Evolutionary conservation across 2,329 filamentous ascomycete genomes (phyloP), one percentile per base, ranked within the genome.

Genomic region (Eurotiales sp.): DNA sequence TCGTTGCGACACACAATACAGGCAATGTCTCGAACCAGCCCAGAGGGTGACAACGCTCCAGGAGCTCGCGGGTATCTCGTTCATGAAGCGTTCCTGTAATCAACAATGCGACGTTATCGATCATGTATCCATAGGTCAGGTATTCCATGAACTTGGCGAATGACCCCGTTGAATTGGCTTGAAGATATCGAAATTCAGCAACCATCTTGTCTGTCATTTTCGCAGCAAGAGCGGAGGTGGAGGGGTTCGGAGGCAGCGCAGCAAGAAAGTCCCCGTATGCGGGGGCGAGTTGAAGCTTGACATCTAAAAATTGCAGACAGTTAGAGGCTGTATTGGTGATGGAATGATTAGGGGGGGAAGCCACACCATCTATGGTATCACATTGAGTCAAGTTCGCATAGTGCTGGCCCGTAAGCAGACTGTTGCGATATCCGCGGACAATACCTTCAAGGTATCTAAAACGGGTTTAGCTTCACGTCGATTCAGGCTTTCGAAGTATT

Each of bases 21-120:
- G 93, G 95, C 86, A 99, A 90, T 8, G 93, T 96, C 78, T 99
- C 93, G 70, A 99, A 99, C 90, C 91, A 97, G 61, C 93, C 93
- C 7, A 99, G 81, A 6, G 93, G 93, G 64, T 99, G 95, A 72
- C 95, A 99, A 71, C 93, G 81, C 67, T 97, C 93, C 49, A 99
- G 77, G 56, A 99, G 82, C 74, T 99, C 93, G 54, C 91, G 85
- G 3, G 93, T 99, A 70, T 99, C 93, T 68, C 93, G 84, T 75
- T 99, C 95, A 74, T 99, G 93, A 25, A 99, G 82, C 11, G 93
- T 99, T 56, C 93, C 93, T 19, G 93, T 99, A 72, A 99, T 99
- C 64, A 99, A 84, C 36, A 99, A 85, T 34, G 95, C 93, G 48
- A 99, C 90, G 64, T 99, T 99, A 75, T 99, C 93, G 72, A 99